Conservation (phyloP, 176 grass and related monocot species). For the Aegilops speltoides region DNA sequence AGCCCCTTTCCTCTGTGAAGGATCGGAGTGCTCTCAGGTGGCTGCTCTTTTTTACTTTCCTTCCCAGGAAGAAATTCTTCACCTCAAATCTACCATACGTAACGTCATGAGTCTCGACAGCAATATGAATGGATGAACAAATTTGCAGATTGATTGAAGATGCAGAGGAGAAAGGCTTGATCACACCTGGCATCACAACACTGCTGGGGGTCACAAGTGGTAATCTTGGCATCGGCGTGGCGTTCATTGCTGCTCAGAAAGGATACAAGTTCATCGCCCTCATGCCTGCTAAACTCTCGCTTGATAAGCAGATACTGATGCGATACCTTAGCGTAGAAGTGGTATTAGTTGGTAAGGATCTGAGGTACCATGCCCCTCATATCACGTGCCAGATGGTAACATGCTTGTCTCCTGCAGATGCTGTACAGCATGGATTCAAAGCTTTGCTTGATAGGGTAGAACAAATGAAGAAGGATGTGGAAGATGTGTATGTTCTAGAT, state of each 20-base stretch:
- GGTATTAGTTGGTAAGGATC: slow-evolving; percentile 61
- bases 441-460: slow-evolving; percentile 58
- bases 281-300: slow-evolving; percentile 53
- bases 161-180: slow-evolving; percentile 80
- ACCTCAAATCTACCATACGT: background rate
- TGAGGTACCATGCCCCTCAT: background rate
- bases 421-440: slow-evolving; percentile 57
- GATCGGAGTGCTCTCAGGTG: slow-evolving; percentile 80
- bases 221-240: slow-evolving; percentile 68
- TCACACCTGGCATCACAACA: slow-evolving; percentile 66
- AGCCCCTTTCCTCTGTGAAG: slow-evolving; percentile 81
- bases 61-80: background rate
- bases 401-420: slow-evolving; percentile 50
- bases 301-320: slow-evolving; percentile 77
- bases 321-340: slow-evolving; percentile 74
- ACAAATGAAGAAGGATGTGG: slow-evolving; percentile 55
- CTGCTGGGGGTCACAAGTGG: slow-evolving; percentile 63
- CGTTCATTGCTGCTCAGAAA: slow-evolving; percentile 64
- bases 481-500: slow-evolving; percentile 62
- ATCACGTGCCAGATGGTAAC: background rate
- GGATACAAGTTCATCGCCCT: slow-evolving; percentile 73
- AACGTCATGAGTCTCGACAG: background rate
- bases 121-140: background rate
- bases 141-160: slow-evolving; percentile 88
- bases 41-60: background rate